Percentiles rank a stretch among this genome's conserved stretches.
Evolutionary conservation across 768 basidiomycete species (phyloP).

Genomic region (Lactifluus subvellereus): DNA sequence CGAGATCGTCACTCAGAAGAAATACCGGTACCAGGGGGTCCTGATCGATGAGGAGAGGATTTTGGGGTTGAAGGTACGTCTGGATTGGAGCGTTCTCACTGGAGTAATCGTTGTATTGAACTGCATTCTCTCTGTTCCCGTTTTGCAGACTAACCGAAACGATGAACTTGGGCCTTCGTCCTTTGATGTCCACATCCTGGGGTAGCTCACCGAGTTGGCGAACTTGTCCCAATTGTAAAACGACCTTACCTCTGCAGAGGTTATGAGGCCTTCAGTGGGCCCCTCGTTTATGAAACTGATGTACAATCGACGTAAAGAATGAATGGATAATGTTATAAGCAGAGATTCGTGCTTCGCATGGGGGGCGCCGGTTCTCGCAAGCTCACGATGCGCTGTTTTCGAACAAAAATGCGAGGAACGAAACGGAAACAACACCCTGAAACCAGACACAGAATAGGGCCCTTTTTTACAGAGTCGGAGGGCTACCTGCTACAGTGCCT

Average conservation of each 20-base stretch:
- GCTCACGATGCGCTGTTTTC: too few relatives aligned
- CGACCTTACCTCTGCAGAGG: not conserved
- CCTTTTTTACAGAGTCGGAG: too few relatives aligned
- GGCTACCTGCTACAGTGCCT: too few relatives aligned
- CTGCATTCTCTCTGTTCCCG: not conserved
- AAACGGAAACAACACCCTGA: too few relatives aligned
- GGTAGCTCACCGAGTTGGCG: not conserved
- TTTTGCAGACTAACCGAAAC: conserved; percentile 8
- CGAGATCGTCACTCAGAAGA: conserved; percentile 20
- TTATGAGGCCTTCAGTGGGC: not conserved
- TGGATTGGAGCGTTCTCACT: not conserved
- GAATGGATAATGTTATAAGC: not conserved
- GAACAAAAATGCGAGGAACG: too few relatives aligned
- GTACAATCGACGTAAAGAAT: too few relatives aligned
- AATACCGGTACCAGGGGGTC: conserved; percentile 26
- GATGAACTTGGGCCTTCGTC: conserved; percentile 16
- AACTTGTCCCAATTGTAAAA: not conserved
- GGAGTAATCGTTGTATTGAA: not conserved
- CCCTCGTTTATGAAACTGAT: not conserved
- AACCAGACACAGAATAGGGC: too few relatives aligned
- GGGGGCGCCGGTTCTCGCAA: too few relatives aligned
- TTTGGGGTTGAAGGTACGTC: conserved; percentile 27
- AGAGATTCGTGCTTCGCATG: not conserved
- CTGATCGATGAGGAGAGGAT: conserved; percentile 31
- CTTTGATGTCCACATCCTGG: conserved; percentile 20